phyloP scores from a whole-genome alignment of 371 early-diverging fungal species.

The Mortierella sp. region DNA sequence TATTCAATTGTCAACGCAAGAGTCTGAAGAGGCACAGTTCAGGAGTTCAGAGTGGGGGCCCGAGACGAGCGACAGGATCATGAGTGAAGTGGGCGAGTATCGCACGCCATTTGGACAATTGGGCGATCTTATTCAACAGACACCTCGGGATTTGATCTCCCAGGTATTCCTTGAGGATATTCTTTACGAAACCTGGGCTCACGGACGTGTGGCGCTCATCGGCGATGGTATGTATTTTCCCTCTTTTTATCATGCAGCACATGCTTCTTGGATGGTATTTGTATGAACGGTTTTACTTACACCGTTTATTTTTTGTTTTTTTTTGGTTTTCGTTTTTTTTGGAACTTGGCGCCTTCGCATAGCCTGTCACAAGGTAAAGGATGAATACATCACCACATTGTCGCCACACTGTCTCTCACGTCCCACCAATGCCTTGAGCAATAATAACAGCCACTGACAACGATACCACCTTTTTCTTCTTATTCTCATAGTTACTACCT shows the following conservation, averaged over 20 bases:
- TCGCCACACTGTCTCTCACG: not conserved
- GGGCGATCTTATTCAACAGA: slow-evolving; percentile 23
- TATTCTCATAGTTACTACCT: slow-evolving; percentile 18
- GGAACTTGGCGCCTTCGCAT: not conserved
- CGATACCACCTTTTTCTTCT: not conserved
- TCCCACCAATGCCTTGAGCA: not conserved
- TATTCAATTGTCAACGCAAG: not conserved
- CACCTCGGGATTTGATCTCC: slow-evolving; percentile 24
- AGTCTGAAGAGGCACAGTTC: slow-evolving; percentile 10
- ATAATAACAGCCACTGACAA: not conserved
- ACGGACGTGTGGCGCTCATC: slow-evolving; percentile 23
- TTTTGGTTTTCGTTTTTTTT: not conserved
- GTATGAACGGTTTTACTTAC: too few relatives aligned
- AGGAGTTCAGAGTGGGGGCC: slow-evolving; percentile 30
- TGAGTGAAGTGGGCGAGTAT: slow-evolving; percentile 18
- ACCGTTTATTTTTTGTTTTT: not conserved
- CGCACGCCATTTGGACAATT: slow-evolving; percentile 23
- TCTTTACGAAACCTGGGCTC: slow-evolving; percentile 34
- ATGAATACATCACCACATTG: not conserved
- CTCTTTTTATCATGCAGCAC: too few relatives aligned
- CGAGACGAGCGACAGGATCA: slow-evolving; percentile 28
- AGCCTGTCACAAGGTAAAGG: slow-evolving; percentile 8
- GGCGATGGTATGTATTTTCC: slow-evolving; percentile 27
- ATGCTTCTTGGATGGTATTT: too few relatives aligned
- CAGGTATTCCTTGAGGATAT: slow-evolving; percentile 30